Conservation (phyloP, 1,139 yeast genomes). For the Lodderomyces beijingensis region DNA sequence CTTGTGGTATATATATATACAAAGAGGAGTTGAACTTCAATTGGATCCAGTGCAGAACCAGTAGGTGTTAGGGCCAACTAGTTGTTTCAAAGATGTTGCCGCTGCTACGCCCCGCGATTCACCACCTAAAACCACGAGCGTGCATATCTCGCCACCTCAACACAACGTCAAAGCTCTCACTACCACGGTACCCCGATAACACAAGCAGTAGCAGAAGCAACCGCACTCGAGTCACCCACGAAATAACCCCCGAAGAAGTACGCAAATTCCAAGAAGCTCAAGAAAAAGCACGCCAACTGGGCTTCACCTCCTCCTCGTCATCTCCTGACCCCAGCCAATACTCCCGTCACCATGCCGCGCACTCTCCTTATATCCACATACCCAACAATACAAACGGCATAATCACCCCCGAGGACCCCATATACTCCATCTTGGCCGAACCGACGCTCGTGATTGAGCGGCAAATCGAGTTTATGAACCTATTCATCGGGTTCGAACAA, state of each 20-base stretch:
- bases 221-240: conserved; percentile 29
- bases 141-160: conserved; percentile 3
- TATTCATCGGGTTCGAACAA: conserved; percentile 86
- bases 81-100: no score
- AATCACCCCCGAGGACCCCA: conserved; percentile 51
- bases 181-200: conserved; percentile 5
- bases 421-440: conserved; percentile 55
- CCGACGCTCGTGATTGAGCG: conserved; percentile 87
- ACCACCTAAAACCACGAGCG: no score
- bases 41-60: no score
- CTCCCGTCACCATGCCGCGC: background rate
- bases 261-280: conserved; percentile 18
- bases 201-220: conserved; percentile 8
- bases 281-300: conserved; percentile 10
- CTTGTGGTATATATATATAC: no score
- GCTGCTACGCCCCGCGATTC: no score
- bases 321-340: conserved; percentile 3
- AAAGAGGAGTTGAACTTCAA: no score
- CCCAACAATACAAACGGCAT: conserved; percentile 45
- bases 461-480: conserved; percentile 81
- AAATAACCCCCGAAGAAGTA: conserved; percentile 39
- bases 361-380: conserved; percentile 19
- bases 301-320: conserved; percentile 11
- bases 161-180: conserved; percentile 4
- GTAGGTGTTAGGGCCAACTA: no score